These are phyloP conservation scores for Emericellopsis atlantica DNA, from an alignment of 2,329 filamentous ascomycete genomes.

Conservation along the genomic window DNA sequence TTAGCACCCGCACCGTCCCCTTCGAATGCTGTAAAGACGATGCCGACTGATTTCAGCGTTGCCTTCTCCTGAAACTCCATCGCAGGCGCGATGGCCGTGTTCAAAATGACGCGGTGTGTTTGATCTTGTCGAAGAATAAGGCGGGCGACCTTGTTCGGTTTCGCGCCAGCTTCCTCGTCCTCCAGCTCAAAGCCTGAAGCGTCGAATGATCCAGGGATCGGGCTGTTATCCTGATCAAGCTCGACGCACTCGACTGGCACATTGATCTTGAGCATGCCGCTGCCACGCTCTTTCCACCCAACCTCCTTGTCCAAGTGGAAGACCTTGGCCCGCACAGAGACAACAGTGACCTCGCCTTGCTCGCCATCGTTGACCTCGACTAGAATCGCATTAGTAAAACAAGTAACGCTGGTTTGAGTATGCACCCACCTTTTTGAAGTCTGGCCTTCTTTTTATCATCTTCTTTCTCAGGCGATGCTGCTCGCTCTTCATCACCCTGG, in stretches of 20 bases:
- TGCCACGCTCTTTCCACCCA: constrained; percentile 83
- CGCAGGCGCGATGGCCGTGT: constrained; percentile 65
- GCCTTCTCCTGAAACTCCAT: constrained; percentile 73
- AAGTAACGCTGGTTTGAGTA: background rate
- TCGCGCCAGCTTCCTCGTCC: constrained; percentile 13
- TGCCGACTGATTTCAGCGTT: constrained; percentile 55
- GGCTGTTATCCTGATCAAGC: constrained; percentile 33
- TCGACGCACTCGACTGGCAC: constrained; percentile 46
- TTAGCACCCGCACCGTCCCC: constrained; percentile 30
- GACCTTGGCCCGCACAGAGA: constrained; percentile 70
- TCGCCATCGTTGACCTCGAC: constrained; percentile 74
- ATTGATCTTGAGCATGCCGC: constrained; percentile 77
- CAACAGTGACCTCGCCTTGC: constrained; percentile 63
- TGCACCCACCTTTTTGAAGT: constrained; percentile 53
- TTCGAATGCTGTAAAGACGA: constrained; percentile 54
- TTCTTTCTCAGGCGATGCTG: constrained; percentile 35
- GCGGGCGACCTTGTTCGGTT: constrained; percentile 42
- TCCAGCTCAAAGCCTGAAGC: constrained; percentile 36
- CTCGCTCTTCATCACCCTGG: constrained; percentile 33
- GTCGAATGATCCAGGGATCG: constrained; percentile 42
- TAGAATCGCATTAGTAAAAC: constrained; percentile 22
- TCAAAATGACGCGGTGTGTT: constrained; percentile 75
- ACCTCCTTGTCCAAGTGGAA: constrained; percentile 62
- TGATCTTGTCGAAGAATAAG: constrained; percentile 88
- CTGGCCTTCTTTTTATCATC: constrained; percentile 54